Evolutionary conservation across 768 basidiomycete species (phyloP), one percentile per base, ranked within the genome.

Genomic region (Piloderma croceum): DNA sequence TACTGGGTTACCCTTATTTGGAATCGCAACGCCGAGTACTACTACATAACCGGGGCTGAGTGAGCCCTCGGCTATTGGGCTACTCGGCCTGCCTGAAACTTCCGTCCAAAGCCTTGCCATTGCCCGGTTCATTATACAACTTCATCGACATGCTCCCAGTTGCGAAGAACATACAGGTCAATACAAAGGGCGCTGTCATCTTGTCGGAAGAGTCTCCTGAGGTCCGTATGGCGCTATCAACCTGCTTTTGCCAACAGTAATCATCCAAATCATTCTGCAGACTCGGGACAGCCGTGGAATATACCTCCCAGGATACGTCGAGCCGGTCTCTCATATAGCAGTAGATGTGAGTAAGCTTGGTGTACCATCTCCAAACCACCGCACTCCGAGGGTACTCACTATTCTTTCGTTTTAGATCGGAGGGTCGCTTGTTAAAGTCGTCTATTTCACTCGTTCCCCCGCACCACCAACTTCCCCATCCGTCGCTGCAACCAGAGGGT

Each of bases 251-350:
- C 35, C 15, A 21, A 35, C 33, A 23, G 19, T 22, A 31, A 22
- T 45, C 42, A 44, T 47, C 35, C 31, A 40, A 25, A 31, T 42
- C 34, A 45, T 39, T 29, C 34, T 36, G 12, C 51, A 91, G 90
- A 91, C 89, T 31, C 71, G 91, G 49, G 93, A 97, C 63, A 92
- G 90, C 55, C 74, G 93, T 57, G 94, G 92, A 7, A 97, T 99
- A 53, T 98, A 98, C 65, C 75, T 99, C 23, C 96, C 96, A 39
- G 93, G 96, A 58, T 82, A 98, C 67, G 94, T 94, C 46, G 96
- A 99, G 63, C 90, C 90, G 18, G 84, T 99, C 12, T 96, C 92
- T 15, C 92, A 98, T 59, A 92, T 98, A 41, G 96, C 96, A 3
- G 83, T 99, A 41, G 94, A 99, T 59, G 93, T 94, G 59, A 69